Evolutionary conservation across 1,139 yeast genomes (phyloP), one percentile per base, ranked within the genome.

Genomic region (Entelexis paramagnoliae): DNA sequence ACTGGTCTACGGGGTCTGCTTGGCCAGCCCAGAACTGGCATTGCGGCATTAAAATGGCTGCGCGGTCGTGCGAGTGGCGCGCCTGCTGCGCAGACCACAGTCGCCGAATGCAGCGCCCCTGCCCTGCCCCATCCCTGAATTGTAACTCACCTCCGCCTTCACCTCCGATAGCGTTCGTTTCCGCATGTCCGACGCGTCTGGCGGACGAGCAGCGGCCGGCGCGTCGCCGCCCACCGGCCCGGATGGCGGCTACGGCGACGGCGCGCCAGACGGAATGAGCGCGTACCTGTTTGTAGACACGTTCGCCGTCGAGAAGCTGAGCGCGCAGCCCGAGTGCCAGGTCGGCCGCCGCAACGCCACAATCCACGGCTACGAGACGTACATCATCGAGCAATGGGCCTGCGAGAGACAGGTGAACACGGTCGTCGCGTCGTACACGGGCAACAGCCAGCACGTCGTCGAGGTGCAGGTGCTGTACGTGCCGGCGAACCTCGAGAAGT

Each of bases 341-440:
- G 53, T 44, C 6, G 58, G 55, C 28, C 52, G 48, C n/a, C 48
- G 52, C 24, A 46, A 46, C 32, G 55, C 59, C 17, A 35, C 19
- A 10, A 48, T 60, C 42, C 38, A 53, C 34, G 97, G 97, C 0
- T 86, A 83, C 64, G 97, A 91, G 64, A 76, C 85, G 28, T 91
- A 91, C 63, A 72, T 91, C 46, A 95, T 89, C 13, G 97, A 91
- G 64, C 96, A 89, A 66, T 91, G 98, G 97, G 82, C 85, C 3
- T 75, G 83, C 41, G 81, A 80, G 53, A 71, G 97, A 39, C 74
- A 76, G 51, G 70, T 80, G 22, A 80, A 86, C 34, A 73, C 82
- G 0, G 74, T 84, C 8, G 82, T 89, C 26, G 79, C 91, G 0
- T 79, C 93, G 0, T 91, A 77, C 63, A 89, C 97, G 0, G 97